Evolutionary conservation across 371 early-diverging fungal genomes (phyloP).

Genomic region (Mucor ambiguus): DNA sequence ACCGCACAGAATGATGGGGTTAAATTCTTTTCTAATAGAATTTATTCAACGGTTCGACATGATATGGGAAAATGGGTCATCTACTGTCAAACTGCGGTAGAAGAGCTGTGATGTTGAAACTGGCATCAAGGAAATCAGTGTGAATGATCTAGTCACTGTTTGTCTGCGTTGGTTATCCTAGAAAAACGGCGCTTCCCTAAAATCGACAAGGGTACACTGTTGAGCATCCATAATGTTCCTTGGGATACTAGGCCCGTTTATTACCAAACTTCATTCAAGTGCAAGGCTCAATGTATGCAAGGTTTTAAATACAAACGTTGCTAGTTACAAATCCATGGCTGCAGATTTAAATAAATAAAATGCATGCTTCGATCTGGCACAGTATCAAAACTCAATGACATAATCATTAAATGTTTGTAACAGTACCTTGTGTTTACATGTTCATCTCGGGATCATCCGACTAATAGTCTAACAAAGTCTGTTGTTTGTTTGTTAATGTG

Average conservation of each 20-base stretch:
- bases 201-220: background rate
- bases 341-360: too few relatives aligned
- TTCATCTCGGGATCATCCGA: background rate
- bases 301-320: background rate
- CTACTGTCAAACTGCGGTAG: background rate
- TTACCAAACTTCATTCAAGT: background rate
- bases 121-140: background rate
- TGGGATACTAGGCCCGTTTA: background rate
- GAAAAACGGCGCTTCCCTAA: background rate
- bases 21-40: background rate
- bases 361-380: background rate
- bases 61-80: background rate
- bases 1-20: background rate
- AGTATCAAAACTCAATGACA: background rate
- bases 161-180: background rate
- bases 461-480: background rate
- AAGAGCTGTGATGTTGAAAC: background rate
- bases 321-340: background rate
- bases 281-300: background rate
- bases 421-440: background rate
- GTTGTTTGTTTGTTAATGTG: background rate
- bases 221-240: background rate
- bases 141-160: background rate
- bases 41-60: background rate
- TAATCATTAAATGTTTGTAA: too few relatives aligned